These are phyloP conservation scores for Zopfia rhizophila DNA, from an alignment of 2,329 filamentous ascomycete species.

Conservation along the genomic window DNA sequence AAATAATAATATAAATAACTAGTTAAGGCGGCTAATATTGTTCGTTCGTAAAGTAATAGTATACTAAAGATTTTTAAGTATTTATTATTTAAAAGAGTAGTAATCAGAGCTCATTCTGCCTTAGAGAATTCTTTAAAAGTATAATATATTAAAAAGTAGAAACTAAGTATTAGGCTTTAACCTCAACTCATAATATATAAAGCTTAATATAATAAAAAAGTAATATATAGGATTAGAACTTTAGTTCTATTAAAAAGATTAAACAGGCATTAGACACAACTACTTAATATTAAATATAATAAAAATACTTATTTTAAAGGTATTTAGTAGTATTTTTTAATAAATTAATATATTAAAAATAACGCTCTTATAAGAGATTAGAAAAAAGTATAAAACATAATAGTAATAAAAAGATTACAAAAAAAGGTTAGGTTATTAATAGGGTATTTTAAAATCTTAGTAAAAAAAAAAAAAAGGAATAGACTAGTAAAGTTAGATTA, in stretches of 20 bases:
- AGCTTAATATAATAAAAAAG: constrained; percentile 1
- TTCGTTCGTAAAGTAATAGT: constrained; percentile 1
- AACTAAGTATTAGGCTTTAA: constrained; percentile 4
- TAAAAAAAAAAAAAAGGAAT: too few relatives aligned
- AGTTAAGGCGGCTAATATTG: not conserved
- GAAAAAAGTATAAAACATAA: too few relatives aligned
- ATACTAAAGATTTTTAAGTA: not conserved
- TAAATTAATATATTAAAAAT: too few relatives aligned
- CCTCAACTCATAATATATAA: not conserved
- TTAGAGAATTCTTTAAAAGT: constrained; percentile 7
- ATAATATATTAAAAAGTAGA: constrained; percentile 5
- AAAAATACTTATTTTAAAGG: not conserved
- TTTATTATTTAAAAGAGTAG: not conserved
- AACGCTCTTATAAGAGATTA: too few relatives aligned
- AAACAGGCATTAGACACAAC: constrained; percentile 1
- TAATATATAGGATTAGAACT: not conserved
- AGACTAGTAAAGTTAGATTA: too few relatives aligned
- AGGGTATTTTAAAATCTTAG: too few relatives aligned
- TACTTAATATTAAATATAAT: not conserved
- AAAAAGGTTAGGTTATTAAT: too few relatives aligned
- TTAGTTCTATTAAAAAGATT: not conserved
- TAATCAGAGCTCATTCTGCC: constrained; percentile 1
- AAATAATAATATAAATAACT: not conserved
- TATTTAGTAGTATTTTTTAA: too few relatives aligned
- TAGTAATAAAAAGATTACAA: too few relatives aligned